Evolutionary conservation across 225 moss, liverwort and hornwort genomes (phyloP), one percentile per base, ranked within the genome.

Genomic region (Neckera pumila): DNA sequence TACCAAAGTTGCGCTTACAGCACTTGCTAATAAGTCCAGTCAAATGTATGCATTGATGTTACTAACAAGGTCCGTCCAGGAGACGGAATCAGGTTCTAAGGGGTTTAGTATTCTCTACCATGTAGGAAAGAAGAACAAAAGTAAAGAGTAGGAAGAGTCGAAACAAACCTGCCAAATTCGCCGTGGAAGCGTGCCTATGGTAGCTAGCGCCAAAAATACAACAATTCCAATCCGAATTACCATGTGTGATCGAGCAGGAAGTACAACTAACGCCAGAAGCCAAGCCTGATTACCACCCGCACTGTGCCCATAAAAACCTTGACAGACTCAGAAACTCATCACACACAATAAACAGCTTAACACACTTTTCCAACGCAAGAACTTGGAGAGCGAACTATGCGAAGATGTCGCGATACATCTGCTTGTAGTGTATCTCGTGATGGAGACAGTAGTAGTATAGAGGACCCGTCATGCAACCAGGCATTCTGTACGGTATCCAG

Each of bases 211-310:
- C 88, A 99, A 84, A 82, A 97, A 93, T 42, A 65, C 86, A 80
- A 96, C 97, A 36, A 99, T 88, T 75, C 95, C 95, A 76, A 95
- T 69, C 56, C 93, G 94, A 80, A 99, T 91, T 51, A 51, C 91
- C 90, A 96, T 90, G 88, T 96, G 94, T 66, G 99, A 95, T 77
- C 96, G 91, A 83, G 97, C 91, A 80, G 99, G 99, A 81, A 99
- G 89, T 45, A 99, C 73, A 53, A 99, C 99, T 80, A 99, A 86
- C 60, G 96, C 97, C 86, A 97, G 86, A 84, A 97, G 97, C 99
- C 99, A 97, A 90, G 97, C 99, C 99, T 97, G 93, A 82, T 94
- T 90, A 84, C 91, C 91, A 89, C 82, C 88, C 85, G 88, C 86
- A 89, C 88, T 86, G 88, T 89, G 90, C 81, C 84, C 88, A 90